Evolutionary conservation across 164 flowering plant species (phyloP).

Genomic region (Cinnamomum micranthum): DNA sequence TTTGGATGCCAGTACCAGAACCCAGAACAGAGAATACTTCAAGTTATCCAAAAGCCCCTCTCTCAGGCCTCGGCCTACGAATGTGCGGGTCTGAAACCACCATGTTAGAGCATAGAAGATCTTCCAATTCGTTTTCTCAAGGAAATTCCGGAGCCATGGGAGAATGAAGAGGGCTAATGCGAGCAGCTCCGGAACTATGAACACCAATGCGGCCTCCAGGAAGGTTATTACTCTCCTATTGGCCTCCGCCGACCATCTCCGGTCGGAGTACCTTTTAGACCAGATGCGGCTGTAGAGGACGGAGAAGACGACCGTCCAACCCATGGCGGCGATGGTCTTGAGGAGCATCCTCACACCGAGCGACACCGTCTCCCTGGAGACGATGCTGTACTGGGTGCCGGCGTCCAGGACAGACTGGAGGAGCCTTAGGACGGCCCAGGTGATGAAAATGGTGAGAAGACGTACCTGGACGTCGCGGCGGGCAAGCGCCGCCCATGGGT

Average conservation of each 20-base stretch:
- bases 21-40: constrained; percentile 76
- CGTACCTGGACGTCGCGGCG: constrained; percentile 61
- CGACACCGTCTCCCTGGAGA: constrained; percentile 54
- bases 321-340: constrained; percentile 54
- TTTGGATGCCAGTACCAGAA: constrained; percentile 56
- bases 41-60: constrained; percentile 76
- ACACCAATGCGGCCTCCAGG: constrained; percentile 60
- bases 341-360: constrained; percentile 75
- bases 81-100: constrained; percentile 84
- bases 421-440: constrained; percentile 77
- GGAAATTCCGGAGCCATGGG: constrained; percentile 74
- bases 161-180: constrained; percentile 62
- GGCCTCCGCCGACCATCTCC: constrained; percentile 61
- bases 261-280: constrained; percentile 55
- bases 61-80: constrained; percentile 84
- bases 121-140: constrained; percentile 64
- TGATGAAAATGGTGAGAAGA: constrained; percentile 67
- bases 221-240: constrained; percentile 44
- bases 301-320: constrained; percentile 62
- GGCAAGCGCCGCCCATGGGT: constrained; percentile 66
- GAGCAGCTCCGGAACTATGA: constrained; percentile 67
- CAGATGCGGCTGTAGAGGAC: constrained; percentile 75
- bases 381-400: constrained; percentile 90
- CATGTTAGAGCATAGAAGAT: constrained; percentile 62
- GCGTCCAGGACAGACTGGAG: constrained; percentile 81